These are phyloP conservation scores for Orbilia blumenaviensis DNA, from an alignment of 2,329 filamentous ascomycete species.

Conservation along the genomic window DNA sequence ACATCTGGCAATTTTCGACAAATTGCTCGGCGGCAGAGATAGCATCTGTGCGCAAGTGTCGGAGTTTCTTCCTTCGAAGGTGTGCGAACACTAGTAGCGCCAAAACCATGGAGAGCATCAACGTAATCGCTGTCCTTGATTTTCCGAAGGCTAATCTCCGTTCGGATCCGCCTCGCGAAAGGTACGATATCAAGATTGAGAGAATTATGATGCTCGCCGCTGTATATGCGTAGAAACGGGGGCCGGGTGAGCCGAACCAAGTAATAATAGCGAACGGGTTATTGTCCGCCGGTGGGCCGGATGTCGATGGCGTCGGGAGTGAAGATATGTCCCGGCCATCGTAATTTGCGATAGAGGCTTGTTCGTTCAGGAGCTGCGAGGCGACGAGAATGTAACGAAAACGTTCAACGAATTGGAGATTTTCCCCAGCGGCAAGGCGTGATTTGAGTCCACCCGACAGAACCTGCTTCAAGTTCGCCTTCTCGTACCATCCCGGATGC, in stretches of 20 bases:
- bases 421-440: slow-evolving; percentile 78
- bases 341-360: slow-evolving; percentile 66
- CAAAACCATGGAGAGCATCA: slow-evolving; percentile 66
- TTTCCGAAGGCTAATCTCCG: slow-evolving; percentile 67
- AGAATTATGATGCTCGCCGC: slow-evolving; percentile 56
- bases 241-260: slow-evolving; percentile 45
- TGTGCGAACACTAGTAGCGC: slow-evolving; percentile 74
- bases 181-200: slow-evolving; percentile 56
- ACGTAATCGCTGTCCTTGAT: slow-evolving; percentile 65
- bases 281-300: background rate
- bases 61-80: slow-evolving; percentile 80
- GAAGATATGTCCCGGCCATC: slow-evolving; percentile 51
- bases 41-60: slow-evolving; percentile 78
- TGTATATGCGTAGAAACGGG: slow-evolving; percentile 53
- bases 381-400: slow-evolving; percentile 94
- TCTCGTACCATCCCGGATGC: slow-evolving; percentile 32
- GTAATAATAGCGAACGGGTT: slow-evolving; percentile 37
- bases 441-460: slow-evolving; percentile 71
- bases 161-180: slow-evolving; percentile 61
- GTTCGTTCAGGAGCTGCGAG: slow-evolving; percentile 83
- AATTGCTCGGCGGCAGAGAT: slow-evolving; percentile 74
- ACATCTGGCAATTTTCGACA: slow-evolving; percentile 78
- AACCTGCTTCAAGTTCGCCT: slow-evolving; percentile 40
- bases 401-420: slow-evolving; percentile 85
- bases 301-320: slow-evolving; percentile 28